Base-by-base conservation (phyloP, 345 rosid genomes). In the Geranium rotundifolium region DNA sequence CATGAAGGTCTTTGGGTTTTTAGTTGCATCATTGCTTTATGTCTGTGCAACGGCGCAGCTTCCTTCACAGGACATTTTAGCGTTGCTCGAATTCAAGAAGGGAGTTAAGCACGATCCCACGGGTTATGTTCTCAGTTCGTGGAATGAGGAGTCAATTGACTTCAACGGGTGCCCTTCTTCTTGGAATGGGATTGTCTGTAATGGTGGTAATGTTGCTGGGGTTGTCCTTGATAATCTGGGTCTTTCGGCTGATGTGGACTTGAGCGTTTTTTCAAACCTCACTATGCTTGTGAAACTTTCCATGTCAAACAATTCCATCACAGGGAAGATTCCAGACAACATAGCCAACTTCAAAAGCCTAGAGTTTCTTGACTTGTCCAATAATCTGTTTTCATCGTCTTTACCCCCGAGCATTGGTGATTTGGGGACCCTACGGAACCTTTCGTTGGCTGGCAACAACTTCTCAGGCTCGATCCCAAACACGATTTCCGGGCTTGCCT, bases 81-180 rank as follows among this genome's bases (percentile, higher is more conserved):
- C 96, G 31, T 77, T 93, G 82, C 97, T 87, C 13, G 90, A 86
- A 68, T 93, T 90, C 80, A 90, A 93, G 85, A 93, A 90, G 82
- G 95, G 95, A 34, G 79, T 93, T 65, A 88, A 83, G 77, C 91
- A 88, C 79, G 99, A 93, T 73, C 99, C 99, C 18, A 82, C 97
- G n/a, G 96, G 97, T 41, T 93, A 75, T 82, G 96, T 93, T 9
- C 86, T 93, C 61, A 56, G 81, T 62, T 93, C 99, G 17, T 93
- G 99, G 99, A 90, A 86, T 59, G 96, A 93, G 46, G 99, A 90
- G 75, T 88, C 99, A 23, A 90, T 90, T 18, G 95, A 90, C 69
- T 93, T 93, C 65, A 75, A 90, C 70, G 99, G 99, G 18, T 93
- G 99, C 59, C 99, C 99, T 72, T 76, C 99, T 66, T 84, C 96